phyloP scores from a whole-genome alignment of 2,329 filamentous ascomycete species.

The Tympanopsis confertula region DNA sequence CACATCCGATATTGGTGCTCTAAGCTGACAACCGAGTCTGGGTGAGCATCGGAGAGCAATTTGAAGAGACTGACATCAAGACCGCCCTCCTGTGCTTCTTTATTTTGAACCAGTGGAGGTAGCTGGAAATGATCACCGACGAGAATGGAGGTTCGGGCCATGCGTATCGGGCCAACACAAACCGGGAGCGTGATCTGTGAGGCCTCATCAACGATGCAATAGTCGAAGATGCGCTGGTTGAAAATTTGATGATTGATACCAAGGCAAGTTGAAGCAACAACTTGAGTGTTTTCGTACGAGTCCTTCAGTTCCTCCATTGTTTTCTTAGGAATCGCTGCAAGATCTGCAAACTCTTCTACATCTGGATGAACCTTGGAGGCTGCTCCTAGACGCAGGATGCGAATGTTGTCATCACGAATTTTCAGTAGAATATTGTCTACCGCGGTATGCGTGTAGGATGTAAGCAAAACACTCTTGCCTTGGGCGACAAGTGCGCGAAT shows the following conservation, averaged over 20 bases:
- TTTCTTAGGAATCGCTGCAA: conserved; percentile 46
- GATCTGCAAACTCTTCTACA: conserved; percentile 53
- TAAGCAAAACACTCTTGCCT: conserved; percentile 60
- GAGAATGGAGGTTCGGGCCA: conserved; percentile 60
- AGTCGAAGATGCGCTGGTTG: conserved; percentile 58
- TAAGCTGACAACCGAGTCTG: conserved; percentile 54
- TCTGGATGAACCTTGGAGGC: conserved; percentile 56
- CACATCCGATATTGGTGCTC: conserved; percentile 71
- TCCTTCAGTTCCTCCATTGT: conserved; percentile 53
- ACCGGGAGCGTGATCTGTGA: conserved; percentile 67
- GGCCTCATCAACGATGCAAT: conserved; percentile 68
- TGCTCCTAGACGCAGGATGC: conserved; percentile 54
- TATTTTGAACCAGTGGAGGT: conserved; percentile 62
- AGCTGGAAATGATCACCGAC: conserved; percentile 67
- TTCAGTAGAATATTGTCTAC: conserved; percentile 69
- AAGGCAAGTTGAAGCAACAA: conserved; percentile 64
- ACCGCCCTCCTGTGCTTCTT: conserved; percentile 53
- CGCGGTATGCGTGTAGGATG: conserved; percentile 65
- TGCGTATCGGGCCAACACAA: conserved; percentile 60
- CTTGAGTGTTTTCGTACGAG: conserved; percentile 51
- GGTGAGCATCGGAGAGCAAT: conserved; percentile 56
- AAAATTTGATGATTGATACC: conserved; percentile 62
- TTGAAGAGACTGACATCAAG: conserved; percentile 64
- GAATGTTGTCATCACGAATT: conserved; percentile 51
- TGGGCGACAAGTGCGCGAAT: conserved; percentile 59